Evolutionary conservation across 208 protist species (phyloP).

Genomic region (Trypanosoma vivax): DNA sequence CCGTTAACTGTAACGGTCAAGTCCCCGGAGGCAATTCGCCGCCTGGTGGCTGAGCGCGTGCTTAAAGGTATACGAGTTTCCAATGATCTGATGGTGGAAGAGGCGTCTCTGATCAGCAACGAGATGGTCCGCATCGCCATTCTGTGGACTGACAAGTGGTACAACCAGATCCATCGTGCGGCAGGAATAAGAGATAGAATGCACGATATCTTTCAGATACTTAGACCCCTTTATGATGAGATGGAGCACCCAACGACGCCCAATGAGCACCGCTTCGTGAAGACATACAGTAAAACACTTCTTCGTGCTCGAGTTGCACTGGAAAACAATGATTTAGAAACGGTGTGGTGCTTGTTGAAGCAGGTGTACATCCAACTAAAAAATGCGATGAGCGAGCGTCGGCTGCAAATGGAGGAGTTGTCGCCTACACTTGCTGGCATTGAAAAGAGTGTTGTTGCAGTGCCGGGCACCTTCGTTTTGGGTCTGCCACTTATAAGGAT

Average conservation of each 20-base stretch:
- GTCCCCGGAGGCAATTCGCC: conserved; percentile 65
- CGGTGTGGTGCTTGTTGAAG: conserved; percentile 73
- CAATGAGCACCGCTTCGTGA: conserved; percentile 93
- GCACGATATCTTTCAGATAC: conserved; percentile 80
- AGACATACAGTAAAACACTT: conserved; percentile 62
- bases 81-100: conserved; percentile 80
- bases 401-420: conserved; percentile 77
- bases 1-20: conserved; percentile 97
- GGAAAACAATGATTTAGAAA: conserved; percentile 42
- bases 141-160: conserved; percentile 94
- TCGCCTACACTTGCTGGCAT: conserved; percentile 93
- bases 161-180: conserved; percentile 94
- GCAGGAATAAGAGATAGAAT: conserved; percentile 93
- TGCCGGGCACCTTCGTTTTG: conserved; percentile 96
- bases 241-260: conserved; percentile 89
- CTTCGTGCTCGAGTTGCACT: conserved; percentile 49
- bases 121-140: conserved; percentile 99
- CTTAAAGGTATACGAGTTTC: conserved; percentile 70
- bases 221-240: conserved; percentile 95
- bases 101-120: conserved; percentile 95
- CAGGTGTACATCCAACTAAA: conserved; percentile 81
- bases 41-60: conserved; percentile 74
- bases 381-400: conserved; percentile 63
- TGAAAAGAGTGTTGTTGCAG: conserved; percentile 93
- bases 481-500: conserved; percentile 92